Base-by-base conservation (phyloP, 164 flowering plant genomes). In the Vitis amurensis region DNA sequence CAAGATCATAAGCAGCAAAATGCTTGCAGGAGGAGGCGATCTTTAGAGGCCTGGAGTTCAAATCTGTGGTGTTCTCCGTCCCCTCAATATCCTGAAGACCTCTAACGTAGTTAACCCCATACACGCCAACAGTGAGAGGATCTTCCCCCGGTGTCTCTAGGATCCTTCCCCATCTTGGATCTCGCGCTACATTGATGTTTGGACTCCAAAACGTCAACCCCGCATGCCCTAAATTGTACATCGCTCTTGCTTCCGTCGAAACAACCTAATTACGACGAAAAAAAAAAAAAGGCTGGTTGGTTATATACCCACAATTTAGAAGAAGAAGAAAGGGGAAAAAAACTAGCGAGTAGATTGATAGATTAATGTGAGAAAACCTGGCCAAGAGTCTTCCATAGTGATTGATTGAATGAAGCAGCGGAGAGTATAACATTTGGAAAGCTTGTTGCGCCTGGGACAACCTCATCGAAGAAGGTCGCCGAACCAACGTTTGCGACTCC, bases 11-110 rank as follows among this genome's bases (percentile, higher is more conserved):
- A 19, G 80, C 77, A 2, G 74, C 50, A 23, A 48, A 77, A 47
- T 77, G 80, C 44, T 77, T 77, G 71, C 80, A 70, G 31, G 74
- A 77, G 0, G 73, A 50, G n/a, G 77, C 23, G 17, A 77, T 71
- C 51, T 77, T 77, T 15, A 77, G 68, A 1, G 65, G 68, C 14
- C 68, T 69, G 0, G 72, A 30, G 56, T 55, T 58, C 16, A 50
- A 14, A 51, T 71, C 71, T 2, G 17, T 49, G 1, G n/a, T 6
- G 1, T 51, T 55, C 5, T 65, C 60, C 0, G 13, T 8, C 8
- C 80, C 77, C 9, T 55, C 53, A 10, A 72, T 51, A 52, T 70
- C 80, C 19, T 77, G 80, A 1, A 77, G 9, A 3, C 80, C 80
- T 67, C 72, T 77, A 3, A 77, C 80, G 17, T 60, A 77, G n/a